Evolutionary conservation across 306 rosid genomes (phyloP).

Genomic region (Sesbania bispinosa): DNA sequence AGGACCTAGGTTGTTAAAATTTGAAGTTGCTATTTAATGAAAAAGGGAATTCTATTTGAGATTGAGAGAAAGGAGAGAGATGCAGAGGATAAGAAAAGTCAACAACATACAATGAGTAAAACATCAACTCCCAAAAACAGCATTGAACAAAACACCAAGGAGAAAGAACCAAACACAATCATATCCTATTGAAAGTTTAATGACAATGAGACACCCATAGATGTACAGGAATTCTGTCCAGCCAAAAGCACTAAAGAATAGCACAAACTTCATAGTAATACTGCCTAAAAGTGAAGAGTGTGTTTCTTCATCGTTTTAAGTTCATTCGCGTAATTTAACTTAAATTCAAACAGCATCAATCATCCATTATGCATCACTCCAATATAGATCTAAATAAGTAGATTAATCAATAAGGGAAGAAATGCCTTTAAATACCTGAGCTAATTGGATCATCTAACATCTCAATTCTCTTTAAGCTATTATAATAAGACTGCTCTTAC

Average conservation of each 20-base stretch:
- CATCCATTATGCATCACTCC: not conserved
- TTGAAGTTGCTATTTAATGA: not conserved
- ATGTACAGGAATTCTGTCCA: too few species aligned
- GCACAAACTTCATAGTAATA: not conserved
- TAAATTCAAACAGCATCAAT: not conserved
- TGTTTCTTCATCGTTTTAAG: not conserved
- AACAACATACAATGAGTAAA: too few species aligned
- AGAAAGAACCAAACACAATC: too few species aligned
- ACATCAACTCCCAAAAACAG: too few species aligned
- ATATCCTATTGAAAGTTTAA: too few species aligned
- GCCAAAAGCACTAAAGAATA: too few species aligned
- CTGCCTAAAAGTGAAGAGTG: not conserved
- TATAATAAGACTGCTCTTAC: constrained; percentile 96
- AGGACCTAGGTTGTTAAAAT: not conserved
- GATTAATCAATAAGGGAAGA: not conserved
- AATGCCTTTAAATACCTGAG: constrained; percentile 58
- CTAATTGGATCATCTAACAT: constrained; percentile 79
- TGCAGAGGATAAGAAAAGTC: too few species aligned
- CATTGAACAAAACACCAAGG: too few species aligned
- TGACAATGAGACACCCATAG: too few species aligned
- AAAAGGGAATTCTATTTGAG: not conserved
- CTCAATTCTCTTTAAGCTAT: constrained; percentile 89
- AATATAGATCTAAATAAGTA: constrained; percentile 2
- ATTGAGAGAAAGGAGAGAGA: too few species aligned
- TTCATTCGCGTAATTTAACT: not conserved